phyloP scores from a whole-genome alignment of 495 filamentous ascomycete species.

The Aspergillus nanangensis region DNA sequence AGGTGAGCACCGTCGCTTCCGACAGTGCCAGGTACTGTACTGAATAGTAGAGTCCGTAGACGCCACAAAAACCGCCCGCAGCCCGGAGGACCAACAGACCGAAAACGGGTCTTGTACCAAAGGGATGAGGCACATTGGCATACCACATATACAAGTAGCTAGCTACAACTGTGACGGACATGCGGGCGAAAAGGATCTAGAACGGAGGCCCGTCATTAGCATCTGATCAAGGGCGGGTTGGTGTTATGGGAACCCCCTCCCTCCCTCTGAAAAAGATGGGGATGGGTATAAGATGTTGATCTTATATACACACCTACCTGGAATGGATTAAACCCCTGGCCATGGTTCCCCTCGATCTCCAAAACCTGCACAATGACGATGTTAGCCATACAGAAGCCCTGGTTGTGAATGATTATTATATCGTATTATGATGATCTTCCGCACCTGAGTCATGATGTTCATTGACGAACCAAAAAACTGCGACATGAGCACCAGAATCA shows the following conservation, averaged over 20 bases:
- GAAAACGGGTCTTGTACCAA: constrained; percentile 64
- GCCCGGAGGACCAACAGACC: constrained; percentile 66
- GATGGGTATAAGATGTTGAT: not conserved
- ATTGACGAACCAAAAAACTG: constrained; percentile 87
- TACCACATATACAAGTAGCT: constrained; percentile 74
- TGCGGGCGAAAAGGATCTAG: constrained; percentile 76
- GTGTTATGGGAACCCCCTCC: no score
- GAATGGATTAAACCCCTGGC: constrained; percentile 74
- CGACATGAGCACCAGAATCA: constrained; percentile 66
- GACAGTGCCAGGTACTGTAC: constrained; percentile 83
- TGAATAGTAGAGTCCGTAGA: constrained; percentile 76
- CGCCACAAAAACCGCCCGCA: constrained; percentile 77
- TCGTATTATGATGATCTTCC: constrained; percentile 74
- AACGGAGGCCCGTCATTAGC: not conserved
- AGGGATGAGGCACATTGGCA: constrained; percentile 59
- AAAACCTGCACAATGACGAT: constrained; percentile 72
- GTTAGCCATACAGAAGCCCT: no score
- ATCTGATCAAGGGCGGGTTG: no score
- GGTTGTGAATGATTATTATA: no score
- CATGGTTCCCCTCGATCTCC: constrained; percentile 61
- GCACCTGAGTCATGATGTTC: constrained; percentile 76
- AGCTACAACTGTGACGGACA: constrained; percentile 68
- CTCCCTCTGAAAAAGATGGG: not conserved
- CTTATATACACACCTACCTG: constrained; percentile 48
- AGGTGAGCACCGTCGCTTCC: constrained; percentile 91